Evolutionary conservation across 2,329 filamentous ascomycete genomes (phyloP), one percentile per base, ranked within the genome.

Genomic region (Phialocephala sp.): DNA sequence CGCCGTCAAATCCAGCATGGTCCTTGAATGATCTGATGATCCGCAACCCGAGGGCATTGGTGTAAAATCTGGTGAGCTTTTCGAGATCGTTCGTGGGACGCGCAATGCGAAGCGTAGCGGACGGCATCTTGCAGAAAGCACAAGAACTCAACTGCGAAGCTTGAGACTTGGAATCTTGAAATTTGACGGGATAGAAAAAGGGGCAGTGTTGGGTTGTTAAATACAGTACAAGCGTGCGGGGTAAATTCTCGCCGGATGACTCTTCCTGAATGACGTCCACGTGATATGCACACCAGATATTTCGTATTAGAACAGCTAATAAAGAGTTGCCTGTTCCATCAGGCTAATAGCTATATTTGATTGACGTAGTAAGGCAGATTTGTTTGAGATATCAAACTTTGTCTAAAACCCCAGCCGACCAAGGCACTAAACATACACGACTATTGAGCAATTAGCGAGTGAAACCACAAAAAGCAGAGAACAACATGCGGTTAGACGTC

Each of bases 31-130:
- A 74, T 37, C 72, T 68, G 35, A 80, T 70, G 11, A 78, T 59
- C 6, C 74, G 68, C 63, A 82, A 78, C 27, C 79, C 79, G 1
- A 82, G 77, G 4, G 79, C 80, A 35, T 76, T 73, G 59, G 75
- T 72, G 72, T 82, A 82, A 68, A 83, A 82, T 1, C 75, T 76
- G 32, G 80, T 69, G n/a, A 82, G 71, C 0, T 73, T 71, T 14
- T 75, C 59, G 60, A 81, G 75, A 69, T 78, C 69, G 62, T 78
- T 76, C 1, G 79, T 80, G 2, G 80, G 80, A 14, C 80, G 77
- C 4, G 80, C 80, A 61, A 82, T 75, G 63, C 81, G 79, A 47
- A 82, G 71, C 63, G 58, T 60, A 45, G n/a, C 8, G 8, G 43
- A 45, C 14, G 43, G 43, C 43, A 45, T 45, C 18, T 45, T 43